Evolutionary conservation across 768 basidiomycete species (phyloP).

Genomic region (Tephrocybe sp.): DNA sequence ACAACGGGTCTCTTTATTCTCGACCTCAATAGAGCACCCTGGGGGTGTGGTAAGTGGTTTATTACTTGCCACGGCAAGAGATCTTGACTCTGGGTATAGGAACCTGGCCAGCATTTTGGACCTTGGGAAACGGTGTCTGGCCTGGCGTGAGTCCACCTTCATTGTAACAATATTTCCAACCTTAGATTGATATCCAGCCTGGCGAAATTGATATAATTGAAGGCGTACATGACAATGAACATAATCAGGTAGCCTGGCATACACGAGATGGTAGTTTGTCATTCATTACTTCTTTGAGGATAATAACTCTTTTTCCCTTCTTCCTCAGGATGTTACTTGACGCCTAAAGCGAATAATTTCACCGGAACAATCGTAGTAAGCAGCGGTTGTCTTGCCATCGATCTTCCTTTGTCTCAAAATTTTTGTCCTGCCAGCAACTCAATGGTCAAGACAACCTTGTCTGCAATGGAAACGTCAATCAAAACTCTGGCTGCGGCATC

Average conservation of each 20-base stretch:
- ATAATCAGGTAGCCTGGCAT: conserved; percentile 85
- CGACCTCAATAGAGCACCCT: conserved; percentile 80
- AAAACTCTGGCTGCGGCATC: conserved; percentile 75
- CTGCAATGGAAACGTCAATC: conserved; percentile 50
- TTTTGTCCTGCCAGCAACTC: conserved; percentile 30
- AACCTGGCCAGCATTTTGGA: conserved; percentile 87
- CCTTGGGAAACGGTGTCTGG: conserved; percentile 58
- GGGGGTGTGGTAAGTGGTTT: conserved; percentile 72
- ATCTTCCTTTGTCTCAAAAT: neutral
- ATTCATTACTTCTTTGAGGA: neutral
- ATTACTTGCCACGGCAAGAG: neutral
- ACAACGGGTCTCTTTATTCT: conserved; percentile 82
- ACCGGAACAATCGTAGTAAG: conserved; percentile 64
- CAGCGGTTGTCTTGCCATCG: conserved; percentile 7
- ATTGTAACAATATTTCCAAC: neutral
- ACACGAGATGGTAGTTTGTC: conserved; percentile 54
- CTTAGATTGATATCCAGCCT: conserved; percentile 33
- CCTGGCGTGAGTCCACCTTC: conserved; percentile 47
- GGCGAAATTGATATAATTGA: conserved; percentile 86
- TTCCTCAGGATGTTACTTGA: conserved; percentile 59
- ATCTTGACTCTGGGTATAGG: conserved; percentile 33
- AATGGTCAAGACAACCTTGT: conserved; percentile 49
- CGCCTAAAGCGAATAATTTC: conserved; percentile 50
- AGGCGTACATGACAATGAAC: conserved; percentile 80
- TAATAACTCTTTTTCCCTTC: conserved; percentile 9